Base-by-base conservation (phyloP, 805 yeast genomes). In the Suhomyces tanzawaensis region DNA sequence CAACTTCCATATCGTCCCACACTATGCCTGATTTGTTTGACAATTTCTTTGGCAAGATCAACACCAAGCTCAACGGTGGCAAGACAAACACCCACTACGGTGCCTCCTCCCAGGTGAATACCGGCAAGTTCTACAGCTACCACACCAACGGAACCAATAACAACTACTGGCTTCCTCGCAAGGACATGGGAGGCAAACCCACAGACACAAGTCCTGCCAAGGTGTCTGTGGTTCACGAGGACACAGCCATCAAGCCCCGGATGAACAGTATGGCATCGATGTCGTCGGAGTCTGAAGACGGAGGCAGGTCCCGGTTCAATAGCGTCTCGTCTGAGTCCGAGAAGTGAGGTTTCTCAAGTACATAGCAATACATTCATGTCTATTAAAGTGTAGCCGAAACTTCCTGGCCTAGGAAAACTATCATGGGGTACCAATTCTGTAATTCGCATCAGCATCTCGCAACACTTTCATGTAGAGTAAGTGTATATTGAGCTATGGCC, bases 21-120 rank as follows among this genome's bases (percentile, higher is more conserved):
- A 41, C 9, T 13, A 58, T 58, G 62, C 58, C 59, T 4, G 72
- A 66, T 48, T 49, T 67, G 44, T 67, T 67, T 43, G 73, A 67
- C 38, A 64, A 66, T 42, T 54, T 67, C 29, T 65, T 65, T 38
- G 53, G 49, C 21, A 61, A 57, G 29, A 49, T 66, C 18, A 52
- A 60, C 24, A 44, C 61, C 14, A 52, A 59, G 19, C 37, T 65
- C 19, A 57, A 55, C 39, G 67, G 66, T 11, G 71, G 71, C 14
- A 62, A 62, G 34, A 46, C 68, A 21, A 51, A 48, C 8, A 54
- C 50, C 15, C 62, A 58, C 32, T 62, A 65, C 42, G 52, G 57
- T 13, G 60, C 61, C 23, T 35, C 57, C 11, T 43, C 57, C 3
- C 70, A 59, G 38, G 71, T 66, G 9, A 67, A 66, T 37, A 46